phyloP scores from a whole-genome alignment of 1,284 basidiomycete genomes.

The Cutaneotrichosporon sp. region DNA sequence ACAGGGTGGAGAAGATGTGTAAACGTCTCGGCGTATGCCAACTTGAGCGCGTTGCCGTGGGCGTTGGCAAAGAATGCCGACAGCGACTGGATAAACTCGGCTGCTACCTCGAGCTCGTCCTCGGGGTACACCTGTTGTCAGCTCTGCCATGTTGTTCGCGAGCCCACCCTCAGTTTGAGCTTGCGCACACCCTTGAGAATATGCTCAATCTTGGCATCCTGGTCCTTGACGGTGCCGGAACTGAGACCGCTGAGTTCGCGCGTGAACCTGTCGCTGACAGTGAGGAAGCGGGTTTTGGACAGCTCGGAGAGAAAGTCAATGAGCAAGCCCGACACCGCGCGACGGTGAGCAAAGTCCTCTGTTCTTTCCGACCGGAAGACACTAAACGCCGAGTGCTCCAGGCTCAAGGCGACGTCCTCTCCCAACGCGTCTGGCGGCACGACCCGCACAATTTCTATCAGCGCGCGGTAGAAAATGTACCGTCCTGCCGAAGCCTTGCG shows the following conservation, averaged over 20 bases:
- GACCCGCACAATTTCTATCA: slow-evolving; percentile 68
- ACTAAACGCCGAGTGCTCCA: slow-evolving; percentile 82
- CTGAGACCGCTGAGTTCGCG: slow-evolving; percentile 71
- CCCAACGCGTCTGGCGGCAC: slow-evolving; percentile 69
- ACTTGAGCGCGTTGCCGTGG: slow-evolving; percentile 78
- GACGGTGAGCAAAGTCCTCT: slow-evolving; percentile 57
- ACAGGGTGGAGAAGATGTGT: slow-evolving; percentile 78
- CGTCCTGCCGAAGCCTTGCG: slow-evolving; percentile 72
- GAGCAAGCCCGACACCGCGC: slow-evolving; percentile 72
- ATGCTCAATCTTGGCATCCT: slow-evolving; percentile 73
- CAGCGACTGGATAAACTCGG: slow-evolving; percentile 80
- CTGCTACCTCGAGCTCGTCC: slow-evolving; percentile 86
- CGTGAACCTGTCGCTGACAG: slow-evolving; percentile 79
- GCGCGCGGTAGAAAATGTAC: slow-evolving; percentile 79
- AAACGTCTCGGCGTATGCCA: slow-evolving; percentile 78
- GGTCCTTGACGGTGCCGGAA: slow-evolving; percentile 66
- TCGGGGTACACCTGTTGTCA: slow-evolving; percentile 75
- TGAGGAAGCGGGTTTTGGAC: slow-evolving; percentile 75
- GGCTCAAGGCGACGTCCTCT: slow-evolving; percentile 65
- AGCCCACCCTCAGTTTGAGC: slow-evolving; percentile 67
- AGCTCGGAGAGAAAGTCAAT: slow-evolving; percentile 75
- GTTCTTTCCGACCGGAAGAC: slow-evolving; percentile 72
- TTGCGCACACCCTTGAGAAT: slow-evolving; percentile 71
- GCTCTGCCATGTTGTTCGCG: background rate
- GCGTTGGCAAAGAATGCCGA: slow-evolving; percentile 77